Percentiles rank a stretch among this genome's conserved stretches.
phyloP scores from a whole-genome alignment of 345 rosid species.

The Sisymbrium irio region DNA sequence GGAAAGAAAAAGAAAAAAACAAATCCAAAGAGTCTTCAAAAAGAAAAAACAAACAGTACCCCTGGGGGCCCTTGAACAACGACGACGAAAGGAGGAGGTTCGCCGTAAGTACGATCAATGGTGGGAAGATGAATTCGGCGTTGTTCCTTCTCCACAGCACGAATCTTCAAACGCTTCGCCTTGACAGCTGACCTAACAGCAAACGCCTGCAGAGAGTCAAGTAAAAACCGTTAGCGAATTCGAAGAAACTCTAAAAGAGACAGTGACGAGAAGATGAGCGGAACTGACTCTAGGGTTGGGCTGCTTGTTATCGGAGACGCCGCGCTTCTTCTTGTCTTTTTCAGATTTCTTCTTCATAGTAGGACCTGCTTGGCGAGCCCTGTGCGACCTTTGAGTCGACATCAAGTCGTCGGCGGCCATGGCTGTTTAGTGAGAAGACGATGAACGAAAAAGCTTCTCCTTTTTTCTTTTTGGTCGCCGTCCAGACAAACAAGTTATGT shows the following conservation, averaged over 20 bases:
- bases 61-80: conserved; percentile 92
- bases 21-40: not conserved
- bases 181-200: conserved; percentile 55
- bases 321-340: conserved; percentile 47
- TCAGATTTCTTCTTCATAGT: conserved; percentile 55
- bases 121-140: conserved; percentile 69
- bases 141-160: conserved; percentile 84
- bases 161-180: conserved; percentile 65
- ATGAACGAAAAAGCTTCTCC: not conserved
- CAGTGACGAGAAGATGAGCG: not conserved
- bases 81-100: conserved; percentile 77
- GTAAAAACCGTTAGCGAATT: not conserved
- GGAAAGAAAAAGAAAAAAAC: not conserved
- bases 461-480: conserved; percentile 13
- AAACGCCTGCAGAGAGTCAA: conserved; percentile 53
- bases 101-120: conserved; percentile 79
- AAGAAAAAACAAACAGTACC: conserved; percentile 40
- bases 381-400: conserved; percentile 61
- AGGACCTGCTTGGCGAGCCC: conserved; percentile 70
- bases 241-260: not conserved
- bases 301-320: conserved; percentile 39
- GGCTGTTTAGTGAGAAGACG: not conserved
- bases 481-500: not conserved
- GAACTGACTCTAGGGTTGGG: conserved; percentile 62
- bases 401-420: conserved; percentile 51